These are phyloP conservation scores for Lotus japonicus DNA, from an alignment of 306 rosid species.

Conservation along the genomic window DNA sequence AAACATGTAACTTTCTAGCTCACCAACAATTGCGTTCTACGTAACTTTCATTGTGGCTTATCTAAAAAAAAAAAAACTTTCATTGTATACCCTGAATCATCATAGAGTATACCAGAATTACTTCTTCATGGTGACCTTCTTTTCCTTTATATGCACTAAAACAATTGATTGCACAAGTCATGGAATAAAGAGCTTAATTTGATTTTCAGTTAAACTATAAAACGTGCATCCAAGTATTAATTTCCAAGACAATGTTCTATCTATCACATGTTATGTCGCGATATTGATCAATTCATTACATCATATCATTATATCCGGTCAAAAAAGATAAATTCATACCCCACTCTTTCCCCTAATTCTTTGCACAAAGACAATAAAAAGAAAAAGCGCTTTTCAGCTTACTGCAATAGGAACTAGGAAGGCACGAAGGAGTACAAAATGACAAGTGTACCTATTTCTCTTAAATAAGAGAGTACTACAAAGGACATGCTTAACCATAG, in stretches of 20 bases:
- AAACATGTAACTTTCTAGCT: no score
- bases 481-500: not conserved
- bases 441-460: not conserved
- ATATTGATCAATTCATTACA: not conserved
- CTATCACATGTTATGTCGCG: not conserved
- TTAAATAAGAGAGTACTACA: not conserved
- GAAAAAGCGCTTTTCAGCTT: not conserved
- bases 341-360: not conserved
- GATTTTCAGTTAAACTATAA: not conserved
- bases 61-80: no score
- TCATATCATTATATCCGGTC: not conserved
- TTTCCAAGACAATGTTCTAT: not conserved
- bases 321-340: not conserved
- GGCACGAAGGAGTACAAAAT: not conserved
- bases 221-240: not conserved
- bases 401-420: no score
- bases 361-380: not conserved
- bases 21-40: not conserved
- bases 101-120: not conserved
- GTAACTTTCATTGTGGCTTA: not conserved
- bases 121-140: not conserved
- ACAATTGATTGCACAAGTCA: not conserved
- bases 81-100: not conserved
- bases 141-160: not conserved
- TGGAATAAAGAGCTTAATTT: not conserved